Evolutionary conservation across 1,139 yeast genomes (phyloP).

Genomic region (Sugiyamaella xylanicola): DNA sequence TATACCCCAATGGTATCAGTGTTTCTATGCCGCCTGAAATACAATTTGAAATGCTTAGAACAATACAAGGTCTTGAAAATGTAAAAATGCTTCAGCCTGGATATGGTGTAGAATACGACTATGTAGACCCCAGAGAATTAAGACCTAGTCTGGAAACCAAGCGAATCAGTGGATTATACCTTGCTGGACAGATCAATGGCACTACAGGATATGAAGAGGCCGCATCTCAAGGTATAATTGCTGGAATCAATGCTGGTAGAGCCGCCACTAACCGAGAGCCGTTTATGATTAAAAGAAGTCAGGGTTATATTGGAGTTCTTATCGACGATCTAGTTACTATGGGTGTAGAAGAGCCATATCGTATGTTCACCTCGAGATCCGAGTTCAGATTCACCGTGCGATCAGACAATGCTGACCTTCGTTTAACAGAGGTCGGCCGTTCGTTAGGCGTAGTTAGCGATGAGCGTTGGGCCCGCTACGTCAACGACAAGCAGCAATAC

Average conservation of each 20-base stretch:
- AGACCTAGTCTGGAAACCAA: slow-evolving; percentile 80
- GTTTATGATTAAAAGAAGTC: slow-evolving; percentile 66
- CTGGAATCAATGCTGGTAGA: slow-evolving; percentile 92
- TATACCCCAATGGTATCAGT: slow-evolving; percentile 95
- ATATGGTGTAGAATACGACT: slow-evolving; percentile 97
- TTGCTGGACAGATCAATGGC: slow-evolving; percentile 98
- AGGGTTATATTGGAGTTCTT: slow-evolving; percentile 89
- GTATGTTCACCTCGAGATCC: slow-evolving; percentile 96
- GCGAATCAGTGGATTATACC: slow-evolving; percentile 69
- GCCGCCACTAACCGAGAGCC: slow-evolving; percentile 46
- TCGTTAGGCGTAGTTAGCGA: slow-evolving; percentile 67
- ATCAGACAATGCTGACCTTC: slow-evolving; percentile 88
- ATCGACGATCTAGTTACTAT: slow-evolving; percentile 93
- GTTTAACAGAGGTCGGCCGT: slow-evolving; percentile 74
- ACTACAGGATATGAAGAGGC: slow-evolving; percentile 99
- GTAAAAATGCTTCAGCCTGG: slow-evolving; percentile 92
- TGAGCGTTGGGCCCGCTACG: slow-evolving; percentile 57
- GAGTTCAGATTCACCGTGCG: slow-evolving; percentile 89
- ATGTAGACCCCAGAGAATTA: slow-evolving; percentile 90
- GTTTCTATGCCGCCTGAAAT: slow-evolving; percentile 96
- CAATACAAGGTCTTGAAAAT: slow-evolving; percentile 88
- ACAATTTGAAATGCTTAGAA: slow-evolving; percentile 68
- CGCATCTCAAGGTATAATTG: slow-evolving; percentile 92
- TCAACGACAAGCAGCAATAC: slow-evolving; percentile 51
- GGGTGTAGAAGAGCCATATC: slow-evolving; percentile 96